Base-by-base conservation (phyloP, 768 basidiomycete species). In the Amanita muscaria region DNA sequence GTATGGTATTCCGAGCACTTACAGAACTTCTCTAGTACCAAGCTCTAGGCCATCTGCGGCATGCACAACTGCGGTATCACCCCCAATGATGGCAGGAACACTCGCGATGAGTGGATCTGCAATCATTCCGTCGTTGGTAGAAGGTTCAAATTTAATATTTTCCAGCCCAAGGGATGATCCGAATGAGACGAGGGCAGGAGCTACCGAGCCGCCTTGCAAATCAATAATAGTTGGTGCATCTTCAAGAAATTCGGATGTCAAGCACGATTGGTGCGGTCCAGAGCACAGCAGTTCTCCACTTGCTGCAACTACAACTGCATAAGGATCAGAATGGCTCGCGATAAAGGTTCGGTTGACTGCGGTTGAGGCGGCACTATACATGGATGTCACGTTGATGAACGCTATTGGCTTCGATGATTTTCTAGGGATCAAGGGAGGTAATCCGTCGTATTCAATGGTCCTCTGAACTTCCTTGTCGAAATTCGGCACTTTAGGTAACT, bases 41-140 rank as follows among this genome's bases (percentile, higher is more conserved):
- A 80, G 88, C 37, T 74, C 62, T n/a, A 86, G 66, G 0, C 87
- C 85, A 58, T 90, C 88, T 0, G 69, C 74, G n/a, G 82, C 87
- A 27, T 73, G 72, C 7, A 78, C 62, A n/a, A 87, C 52, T 0
- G 66, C 63, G 19, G 59, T 63, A n/a, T 67, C 60, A 4, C 77
- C 81, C 15, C 72, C 74, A 5, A 79, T 38, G 22, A 84, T 60
- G 21, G 56, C 53, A 2, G 81, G 79, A 43, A 75, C 56, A 18
- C 57, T 50, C 31, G 62, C 58, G n/a, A 48, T 50, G 24, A 81
- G 57, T 22, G 82, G 73, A 49, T 83, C 83, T 40, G 67, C 69
- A 8, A 77, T 67, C 1, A 53, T 46, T 2, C 88, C 89, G 56
- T 91, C 86, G 31, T 66, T 73, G 0, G 88, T 90, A 2, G 78